Conservation (phyloP, 2,329 filamentous ascomycete species). For the Scleromitrula shiraiana region DNA sequence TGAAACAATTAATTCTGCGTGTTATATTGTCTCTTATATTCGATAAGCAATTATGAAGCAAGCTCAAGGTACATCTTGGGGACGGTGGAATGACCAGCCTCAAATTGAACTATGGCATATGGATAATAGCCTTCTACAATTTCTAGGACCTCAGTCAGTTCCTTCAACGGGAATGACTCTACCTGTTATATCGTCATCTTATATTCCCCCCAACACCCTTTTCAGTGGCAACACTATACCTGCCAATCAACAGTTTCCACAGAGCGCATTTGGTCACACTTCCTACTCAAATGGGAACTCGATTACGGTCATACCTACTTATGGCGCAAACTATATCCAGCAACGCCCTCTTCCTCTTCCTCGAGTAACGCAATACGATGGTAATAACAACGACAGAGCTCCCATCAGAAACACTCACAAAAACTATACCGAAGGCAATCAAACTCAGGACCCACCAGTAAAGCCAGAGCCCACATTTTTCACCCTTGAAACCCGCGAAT, state of each 20-base stretch:
- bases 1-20: no score
- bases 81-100: conserved; percentile 43
- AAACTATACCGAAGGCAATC: conserved; percentile 26
- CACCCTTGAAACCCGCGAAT: no score
- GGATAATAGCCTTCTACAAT: conserved; percentile 38
- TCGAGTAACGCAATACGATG: conserved; percentile 22
- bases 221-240: conserved; percentile 38
- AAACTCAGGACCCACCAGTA: conserved; percentile 31
- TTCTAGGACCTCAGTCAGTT: conserved; percentile 39
- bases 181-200: conserved; percentile 39
- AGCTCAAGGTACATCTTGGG: conserved; percentile 43
- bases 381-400: conserved; percentile 13
- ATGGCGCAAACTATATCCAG: conserved; percentile 24
- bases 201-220: conserved; percentile 32
- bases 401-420: conserved; percentile 29
- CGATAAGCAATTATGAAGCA: no score
- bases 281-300: conserved; percentile 27
- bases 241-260: conserved; percentile 26
- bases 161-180: conserved; percentile 34
- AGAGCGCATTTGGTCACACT: conserved; percentile 37
- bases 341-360: conserved; percentile 29
- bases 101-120: conserved; percentile 30
- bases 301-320: conserved; percentile 26
- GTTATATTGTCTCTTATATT: no score
- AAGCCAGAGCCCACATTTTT: conserved; percentile 31